Conservation (phyloP, 148 eudicot genomes). For the Rhododendron griersonianum region DNA sequence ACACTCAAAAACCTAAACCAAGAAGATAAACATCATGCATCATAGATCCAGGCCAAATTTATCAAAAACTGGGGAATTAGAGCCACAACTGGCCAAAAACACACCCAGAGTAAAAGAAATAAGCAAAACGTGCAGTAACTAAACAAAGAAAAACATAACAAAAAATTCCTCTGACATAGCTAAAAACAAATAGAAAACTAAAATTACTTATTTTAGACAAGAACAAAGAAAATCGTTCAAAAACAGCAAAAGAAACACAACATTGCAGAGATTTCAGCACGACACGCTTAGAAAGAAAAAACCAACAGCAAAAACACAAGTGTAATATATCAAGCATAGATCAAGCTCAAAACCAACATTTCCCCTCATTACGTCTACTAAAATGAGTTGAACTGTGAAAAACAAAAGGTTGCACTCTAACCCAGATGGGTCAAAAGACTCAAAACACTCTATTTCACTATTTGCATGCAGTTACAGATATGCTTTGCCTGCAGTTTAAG, state of each 20-base stretch:
- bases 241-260: too few species aligned
- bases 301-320: too few species aligned
- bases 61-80: neutral
- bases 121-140: neutral
- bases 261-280: too few species aligned
- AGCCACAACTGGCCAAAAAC: neutral
- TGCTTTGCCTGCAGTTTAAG: neutral
- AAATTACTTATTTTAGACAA: neutral
- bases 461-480: neutral
- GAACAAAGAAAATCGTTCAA: neutral
- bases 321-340: too few species aligned
- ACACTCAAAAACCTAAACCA: neutral
- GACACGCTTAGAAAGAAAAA: too few species aligned
- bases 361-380: neutral
- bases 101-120: neutral
- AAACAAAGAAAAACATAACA: neutral
- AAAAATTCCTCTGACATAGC: neutral
- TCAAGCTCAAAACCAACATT: neutral
- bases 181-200: neutral
- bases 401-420: neutral
- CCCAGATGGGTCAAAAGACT: neutral
- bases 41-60: neutral
- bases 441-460: neutral
- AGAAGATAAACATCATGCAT: neutral
- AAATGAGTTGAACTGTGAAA: neutral